Conservation (phyloP, 2,329 filamentous ascomycete species). For the Clathrospora elynae region DNA sequence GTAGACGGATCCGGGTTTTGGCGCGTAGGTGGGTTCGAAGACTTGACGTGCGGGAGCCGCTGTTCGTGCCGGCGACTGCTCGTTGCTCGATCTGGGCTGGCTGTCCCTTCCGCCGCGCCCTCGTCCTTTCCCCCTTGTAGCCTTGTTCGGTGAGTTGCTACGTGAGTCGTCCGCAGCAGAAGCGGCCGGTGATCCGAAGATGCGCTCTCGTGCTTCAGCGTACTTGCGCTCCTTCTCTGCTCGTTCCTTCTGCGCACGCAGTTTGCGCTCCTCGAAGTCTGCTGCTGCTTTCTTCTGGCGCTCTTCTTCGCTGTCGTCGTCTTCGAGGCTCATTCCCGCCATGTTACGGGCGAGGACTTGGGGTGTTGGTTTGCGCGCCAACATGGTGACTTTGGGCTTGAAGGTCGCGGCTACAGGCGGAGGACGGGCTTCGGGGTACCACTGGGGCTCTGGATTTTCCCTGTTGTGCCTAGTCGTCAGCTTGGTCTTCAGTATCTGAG, state of each 20-base stretch:
- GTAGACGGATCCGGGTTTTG: slow-evolving; percentile 63
- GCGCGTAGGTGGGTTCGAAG: slow-evolving; percentile 75
- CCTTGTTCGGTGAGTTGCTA: slow-evolving; percentile 43
- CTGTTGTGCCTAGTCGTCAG: slow-evolving; percentile 51
- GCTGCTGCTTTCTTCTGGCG: slow-evolving; percentile 64
- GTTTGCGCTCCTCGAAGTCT: slow-evolving; percentile 76
- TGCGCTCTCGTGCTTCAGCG: slow-evolving; percentile 83
- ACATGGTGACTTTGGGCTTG: slow-evolving; percentile 81
- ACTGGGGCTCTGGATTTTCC: slow-evolving; percentile 74
- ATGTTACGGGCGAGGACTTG: slow-evolving; percentile 65
- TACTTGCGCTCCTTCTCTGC: slow-evolving; percentile 92
- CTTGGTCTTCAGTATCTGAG: neutral
- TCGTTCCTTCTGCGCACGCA: slow-evolving; percentile 75
- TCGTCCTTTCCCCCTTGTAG: slow-evolving; percentile 44
- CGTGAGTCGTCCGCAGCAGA: slow-evolving; percentile 44
- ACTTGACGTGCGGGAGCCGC: slow-evolving; percentile 61
- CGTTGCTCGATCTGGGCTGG: slow-evolving; percentile 46
- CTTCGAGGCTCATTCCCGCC: slow-evolving; percentile 52
- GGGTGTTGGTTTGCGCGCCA: slow-evolving; percentile 77
- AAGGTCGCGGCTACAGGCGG: slow-evolving; percentile 72
- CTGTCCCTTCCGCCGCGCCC: slow-evolving; percentile 47
- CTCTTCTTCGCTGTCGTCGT: slow-evolving; percentile 69
- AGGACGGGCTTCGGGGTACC: slow-evolving; percentile 71
- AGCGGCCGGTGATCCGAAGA: slow-evolving; percentile 69
- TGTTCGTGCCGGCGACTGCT: slow-evolving; percentile 43